These are phyloP conservation scores for Termitomyces sp. DNA, from an alignment of 768 basidiomycete genomes.

Conservation along the genomic window DNA sequence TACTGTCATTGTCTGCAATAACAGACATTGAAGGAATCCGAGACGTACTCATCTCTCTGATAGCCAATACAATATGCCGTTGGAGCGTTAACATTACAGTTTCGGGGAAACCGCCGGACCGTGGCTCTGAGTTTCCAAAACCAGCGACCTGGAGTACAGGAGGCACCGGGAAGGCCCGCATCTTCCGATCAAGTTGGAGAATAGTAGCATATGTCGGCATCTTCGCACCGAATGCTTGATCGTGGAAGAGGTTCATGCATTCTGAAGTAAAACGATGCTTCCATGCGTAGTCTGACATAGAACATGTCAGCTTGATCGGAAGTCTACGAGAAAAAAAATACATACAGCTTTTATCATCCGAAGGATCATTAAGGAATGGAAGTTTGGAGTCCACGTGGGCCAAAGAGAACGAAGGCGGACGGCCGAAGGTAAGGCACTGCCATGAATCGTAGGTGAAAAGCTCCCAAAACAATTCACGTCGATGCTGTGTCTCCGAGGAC, in stretches of 20 bases:
- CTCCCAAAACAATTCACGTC: constrained; percentile 71
- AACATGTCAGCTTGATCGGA: background rate
- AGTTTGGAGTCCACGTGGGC: constrained; percentile 64
- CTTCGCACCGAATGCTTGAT: constrained; percentile 68
- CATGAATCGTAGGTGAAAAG: constrained; percentile 47
- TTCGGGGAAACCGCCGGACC: constrained; percentile 38
- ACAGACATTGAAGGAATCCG: background rate
- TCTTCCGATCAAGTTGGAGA: constrained; percentile 59
- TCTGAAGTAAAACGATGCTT: constrained; percentile 65
- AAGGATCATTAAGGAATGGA: constrained; percentile 41
- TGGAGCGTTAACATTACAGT: constrained; percentile 53
- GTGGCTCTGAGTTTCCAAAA: constrained; percentile 50
- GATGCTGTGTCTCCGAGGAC: constrained; percentile 46
- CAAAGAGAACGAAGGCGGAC: constrained; percentile 62
- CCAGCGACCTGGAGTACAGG: constrained; percentile 62
- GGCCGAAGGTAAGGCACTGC: constrained; percentile 65
- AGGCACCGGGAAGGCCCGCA: constrained; percentile 64
- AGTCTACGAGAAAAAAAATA: constrained; percentile 7
- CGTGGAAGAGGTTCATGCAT: constrained; percentile 64
- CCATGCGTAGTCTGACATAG: constrained; percentile 51
- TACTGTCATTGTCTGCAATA: background rate
- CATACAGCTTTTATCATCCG: constrained; percentile 58
- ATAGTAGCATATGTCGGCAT: constrained; percentile 63
- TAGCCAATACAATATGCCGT: constrained; percentile 61
- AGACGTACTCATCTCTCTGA: constrained; percentile 59